phyloP scores from a whole-genome alignment of 805 yeast genomes.

The Spathaspora arborariae region DNA sequence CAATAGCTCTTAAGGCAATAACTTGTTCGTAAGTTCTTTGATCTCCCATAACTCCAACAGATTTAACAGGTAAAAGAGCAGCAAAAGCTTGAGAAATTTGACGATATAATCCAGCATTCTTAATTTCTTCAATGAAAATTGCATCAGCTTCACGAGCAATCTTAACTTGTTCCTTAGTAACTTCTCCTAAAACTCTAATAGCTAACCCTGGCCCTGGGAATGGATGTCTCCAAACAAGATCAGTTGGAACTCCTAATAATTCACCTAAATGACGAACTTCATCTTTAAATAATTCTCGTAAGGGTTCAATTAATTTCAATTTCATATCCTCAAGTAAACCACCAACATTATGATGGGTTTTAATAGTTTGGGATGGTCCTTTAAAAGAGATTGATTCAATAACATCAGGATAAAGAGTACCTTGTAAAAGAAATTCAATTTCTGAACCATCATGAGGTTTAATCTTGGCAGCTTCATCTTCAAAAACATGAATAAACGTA shows the following conservation, averaged over 20 bases:
- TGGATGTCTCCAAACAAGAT: constrained; percentile 99
- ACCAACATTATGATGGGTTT: constrained; percentile 99
- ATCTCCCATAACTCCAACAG: constrained; percentile 99
- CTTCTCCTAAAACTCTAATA: constrained; percentile 96
- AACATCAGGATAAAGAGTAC: constrained; percentile 97
- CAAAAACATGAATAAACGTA: constrained; percentile 95
- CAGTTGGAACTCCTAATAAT: constrained; percentile 91
- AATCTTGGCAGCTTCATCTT: constrained; percentile 90
- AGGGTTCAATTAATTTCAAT: constrained; percentile 95
- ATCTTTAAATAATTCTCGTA: constrained; percentile 97
- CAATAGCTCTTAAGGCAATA: constrained; percentile 97
- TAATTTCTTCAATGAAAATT: constrained; percentile 95
- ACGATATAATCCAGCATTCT: constrained; percentile 85
- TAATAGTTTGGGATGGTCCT: constrained; percentile 99
- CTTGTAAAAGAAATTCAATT: constrained; percentile 91
- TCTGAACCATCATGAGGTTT: constrained; percentile 86
- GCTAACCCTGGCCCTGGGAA: constrained; percentile 99
- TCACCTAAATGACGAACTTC: constrained; percentile 97
- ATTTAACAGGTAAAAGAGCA: constrained; percentile 91
- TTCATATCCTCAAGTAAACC: constrained; percentile 98
- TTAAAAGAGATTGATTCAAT: constrained; percentile 98
- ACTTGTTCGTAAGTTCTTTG: constrained; percentile 99
- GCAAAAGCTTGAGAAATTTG: constrained; percentile 98
- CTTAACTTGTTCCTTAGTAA: constrained; percentile 85
- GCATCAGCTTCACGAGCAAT: constrained; percentile 97